These are phyloP conservation scores for Eurotiales sp. DNA, from an alignment of 2,329 filamentous ascomycete species.

Conservation along the genomic window DNA sequence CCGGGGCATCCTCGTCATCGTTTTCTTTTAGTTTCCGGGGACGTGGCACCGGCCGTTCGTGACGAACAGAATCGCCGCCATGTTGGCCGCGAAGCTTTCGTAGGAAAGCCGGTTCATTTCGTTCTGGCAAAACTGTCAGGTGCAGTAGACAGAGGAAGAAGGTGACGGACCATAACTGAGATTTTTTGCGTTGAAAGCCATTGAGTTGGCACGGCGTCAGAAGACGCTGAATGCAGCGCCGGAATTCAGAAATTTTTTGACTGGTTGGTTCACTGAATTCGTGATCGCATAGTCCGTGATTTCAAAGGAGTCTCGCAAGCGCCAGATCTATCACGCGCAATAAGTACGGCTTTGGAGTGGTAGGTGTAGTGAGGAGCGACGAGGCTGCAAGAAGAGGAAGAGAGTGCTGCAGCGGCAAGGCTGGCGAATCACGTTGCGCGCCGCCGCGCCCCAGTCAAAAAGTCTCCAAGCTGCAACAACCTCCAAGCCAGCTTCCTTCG, in stretches of 20 bases:
- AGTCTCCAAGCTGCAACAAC: slow-evolving; percentile 27
- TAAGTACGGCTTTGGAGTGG: too few relatives aligned
- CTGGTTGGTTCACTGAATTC: background rate
- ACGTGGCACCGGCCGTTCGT: slow-evolving; percentile 34
- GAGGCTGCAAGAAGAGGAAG: background rate
- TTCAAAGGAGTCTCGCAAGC: background rate
- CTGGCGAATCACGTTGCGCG: slow-evolving; percentile 23
- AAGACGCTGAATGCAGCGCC: too few relatives aligned
- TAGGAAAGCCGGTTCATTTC: slow-evolving; percentile 42
- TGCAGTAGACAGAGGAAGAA: slow-evolving; percentile 6
- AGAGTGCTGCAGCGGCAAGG: slow-evolving; percentile 24
- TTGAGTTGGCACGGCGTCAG: slow-evolving; percentile 16
- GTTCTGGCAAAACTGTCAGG: slow-evolving; percentile 26
- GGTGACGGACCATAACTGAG: slow-evolving; percentile 38
- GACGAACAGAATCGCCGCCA: slow-evolving; percentile 30
- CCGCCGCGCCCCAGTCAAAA: slow-evolving; percentile 25
- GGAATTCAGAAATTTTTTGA: too few relatives aligned
- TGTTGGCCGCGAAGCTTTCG: slow-evolving; percentile 39
- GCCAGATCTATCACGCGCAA: too few relatives aligned
- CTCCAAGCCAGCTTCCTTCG: slow-evolving; percentile 27
- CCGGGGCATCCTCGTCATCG: slow-evolving; percentile 39
- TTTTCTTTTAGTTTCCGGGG: slow-evolving; percentile 34
- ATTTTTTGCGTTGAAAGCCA: slow-evolving; percentile 42
- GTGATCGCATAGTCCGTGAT: background rate
- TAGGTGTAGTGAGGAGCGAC: background rate